These are phyloP conservation scores for Pseudocercospora fijiensis DNA, from an alignment of 2,329 filamentous ascomycete genomes.

Conservation along the genomic window DNA sequence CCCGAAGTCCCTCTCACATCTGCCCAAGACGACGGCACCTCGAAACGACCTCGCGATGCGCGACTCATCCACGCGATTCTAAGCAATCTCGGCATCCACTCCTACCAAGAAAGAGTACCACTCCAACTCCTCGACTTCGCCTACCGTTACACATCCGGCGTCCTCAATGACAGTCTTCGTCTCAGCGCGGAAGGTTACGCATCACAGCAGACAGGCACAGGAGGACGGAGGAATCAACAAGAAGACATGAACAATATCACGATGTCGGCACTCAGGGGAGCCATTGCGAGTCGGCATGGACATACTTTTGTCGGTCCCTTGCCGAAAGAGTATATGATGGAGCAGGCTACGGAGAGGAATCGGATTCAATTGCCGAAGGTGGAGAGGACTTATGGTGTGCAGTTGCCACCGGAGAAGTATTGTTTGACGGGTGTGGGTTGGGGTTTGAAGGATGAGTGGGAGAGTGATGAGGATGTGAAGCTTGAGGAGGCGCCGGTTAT, in stretches of 20 bases:
- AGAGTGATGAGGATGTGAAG: slow-evolving; percentile 46
- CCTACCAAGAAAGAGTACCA: slow-evolving; percentile 79
- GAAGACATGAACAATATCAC: slow-evolving; percentile 56
- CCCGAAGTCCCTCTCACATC: slow-evolving; percentile 37
- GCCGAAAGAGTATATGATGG: slow-evolving; percentile 74
- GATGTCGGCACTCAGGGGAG: slow-evolving; percentile 68
- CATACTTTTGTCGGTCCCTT: slow-evolving; percentile 66
- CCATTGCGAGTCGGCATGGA: slow-evolving; percentile 66
- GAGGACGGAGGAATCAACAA: slow-evolving; percentile 34
- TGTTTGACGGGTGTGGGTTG: slow-evolving; percentile 58
- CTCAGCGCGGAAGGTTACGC: slow-evolving; percentile 66
- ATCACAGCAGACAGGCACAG: slow-evolving; percentile 24
- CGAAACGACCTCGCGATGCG: slow-evolving; percentile 69
- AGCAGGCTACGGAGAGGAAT: slow-evolving; percentile 71
- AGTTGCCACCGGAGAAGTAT: slow-evolving; percentile 63
- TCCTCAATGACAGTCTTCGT: slow-evolving; percentile 70
- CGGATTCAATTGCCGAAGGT: slow-evolving; percentile 60
- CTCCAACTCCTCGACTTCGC: slow-evolving; percentile 82
- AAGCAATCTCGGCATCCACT: slow-evolving; percentile 72
- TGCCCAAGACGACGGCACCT: slow-evolving; percentile 37
- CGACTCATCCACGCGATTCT: slow-evolving; percentile 78
- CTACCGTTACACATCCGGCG: slow-evolving; percentile 73
- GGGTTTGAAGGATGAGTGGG: slow-evolving; percentile 59
- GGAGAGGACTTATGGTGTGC: slow-evolving; percentile 57
- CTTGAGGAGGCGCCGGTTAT: slow-evolving; percentile 39